Evolutionary conservation across 257 asterid species (phyloP).

Genomic region (Nicotiana benthamiana): DNA sequence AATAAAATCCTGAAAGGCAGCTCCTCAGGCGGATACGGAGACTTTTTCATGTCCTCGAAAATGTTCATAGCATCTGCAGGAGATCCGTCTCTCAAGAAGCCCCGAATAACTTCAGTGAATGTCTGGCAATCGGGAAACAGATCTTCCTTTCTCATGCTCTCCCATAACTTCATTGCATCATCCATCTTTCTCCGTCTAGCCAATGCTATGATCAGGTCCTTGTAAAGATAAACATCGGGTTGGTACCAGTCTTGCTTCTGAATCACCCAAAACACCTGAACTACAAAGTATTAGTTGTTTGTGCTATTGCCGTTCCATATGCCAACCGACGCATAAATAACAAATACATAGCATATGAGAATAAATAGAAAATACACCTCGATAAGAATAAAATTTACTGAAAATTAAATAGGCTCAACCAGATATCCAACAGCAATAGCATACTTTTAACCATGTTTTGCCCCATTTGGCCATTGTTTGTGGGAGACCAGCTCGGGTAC

Average conservation of each 20-base stretch:
- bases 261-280: constrained; percentile 70
- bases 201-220: constrained; percentile 76
- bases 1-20: constrained; percentile 78
- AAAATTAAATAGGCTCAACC: background rate
- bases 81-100: constrained; percentile 86
- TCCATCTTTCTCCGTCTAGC: constrained; percentile 80
- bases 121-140: constrained; percentile 85
- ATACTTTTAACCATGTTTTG: background rate
- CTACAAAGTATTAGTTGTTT: background rate
- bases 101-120: constrained; percentile 85
- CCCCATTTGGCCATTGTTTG: background rate
- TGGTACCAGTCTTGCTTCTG: constrained; percentile 81
- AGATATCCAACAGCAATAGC: background rate
- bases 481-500: background rate
- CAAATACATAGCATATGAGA: background rate
- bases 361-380: background rate
- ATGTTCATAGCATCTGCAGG: constrained; percentile 98
- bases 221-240: constrained; percentile 75
- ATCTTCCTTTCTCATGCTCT: constrained; percentile 66
- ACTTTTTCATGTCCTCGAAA: constrained; percentile 83
- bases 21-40: constrained; percentile 91
- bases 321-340: background rate
- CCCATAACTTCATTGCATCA: constrained; percentile 79
- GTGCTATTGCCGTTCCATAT: background rate
- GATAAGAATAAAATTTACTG: background rate